Evolutionary conservation across 345 rosid species (phyloP), one percentile per base, ranked within the genome.

Genomic region (Gossypium herbaceum): DNA sequence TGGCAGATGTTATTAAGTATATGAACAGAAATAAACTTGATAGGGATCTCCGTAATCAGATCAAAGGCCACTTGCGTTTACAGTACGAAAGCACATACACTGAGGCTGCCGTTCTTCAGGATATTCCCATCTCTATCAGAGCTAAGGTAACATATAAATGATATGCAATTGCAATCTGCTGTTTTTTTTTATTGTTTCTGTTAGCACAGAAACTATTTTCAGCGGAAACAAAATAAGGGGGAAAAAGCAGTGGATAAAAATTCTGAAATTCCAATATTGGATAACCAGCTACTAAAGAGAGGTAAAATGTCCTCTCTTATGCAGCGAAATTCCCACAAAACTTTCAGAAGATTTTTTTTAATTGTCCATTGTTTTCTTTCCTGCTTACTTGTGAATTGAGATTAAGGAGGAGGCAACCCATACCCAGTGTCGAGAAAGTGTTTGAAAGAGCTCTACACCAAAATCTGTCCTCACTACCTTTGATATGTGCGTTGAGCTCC

Each of bases 61-160:
- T 93, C 56, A 95, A 88, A 57, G 85, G 89, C 71, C 99, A 93
- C 48, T 65, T 93, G 12, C 92, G 90, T 54, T 83, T 93, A 74
- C 99, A 93, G 76, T 87, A 91, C 70, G 98, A 95, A 73, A 93
- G 92, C 79, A 82, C 84, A 81, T 93, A 90, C 70, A 93, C 97
- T 2, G 97, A 93, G 64, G 87, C 92, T 79, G 79, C 89, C 55
- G 85, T 85, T 77, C 92, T 95, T 83, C 96, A 89, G 73, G 97
- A 95, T 75, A 80, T 93, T 58, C 99, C 98, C 39, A 80, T 88
- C 67, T 89, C 99, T 25, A 93, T 95, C 75, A 96, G 99, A 19
- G 92, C 98, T 57, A 95, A 93, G 96, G 98, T 92, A 81, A 78
- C 8, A 4, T 73, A 50, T 50, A 34, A 9, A 56, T 45, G 57